Evolutionary conservation across 2,329 filamentous ascomycete genomes (phyloP), one percentile per base, ranked within the genome.

Genomic region (Penicillium verrucosum): DNA sequence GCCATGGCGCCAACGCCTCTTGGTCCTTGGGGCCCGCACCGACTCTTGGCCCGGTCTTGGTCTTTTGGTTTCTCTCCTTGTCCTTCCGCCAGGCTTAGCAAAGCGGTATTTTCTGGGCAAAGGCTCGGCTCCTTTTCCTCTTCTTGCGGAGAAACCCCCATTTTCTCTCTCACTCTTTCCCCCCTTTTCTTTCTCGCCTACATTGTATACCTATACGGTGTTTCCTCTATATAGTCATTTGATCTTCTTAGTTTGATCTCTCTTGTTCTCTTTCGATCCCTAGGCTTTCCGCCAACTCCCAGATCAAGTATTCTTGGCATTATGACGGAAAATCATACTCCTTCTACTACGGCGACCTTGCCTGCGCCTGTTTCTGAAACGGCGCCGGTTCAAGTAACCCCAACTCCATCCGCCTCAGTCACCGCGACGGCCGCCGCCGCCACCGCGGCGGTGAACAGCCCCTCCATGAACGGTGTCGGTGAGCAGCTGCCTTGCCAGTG

Each of bases 401-500:
- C 69, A 5, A 56, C 65, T 5, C 51, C 67, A n/a, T 58, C 69
- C 21, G 62, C 72, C 5, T 71, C 71, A 11, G 70, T 71, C 42
- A 66, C 70, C 6, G 71, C 73, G 14, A 69, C 71, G 14, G 73
- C 74, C 16, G 73, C 74, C 6, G 67, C 72, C 29, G 70, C 70
- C n/a, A 71, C 74, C 43, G 73, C 73, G 14, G 72, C 72, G 3
- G 72, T 73, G 27, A 67, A 68, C 54, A 68, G 58, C 38, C 57
- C 64, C 34, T 62, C 66, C 18, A 58, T 68, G 59, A 75, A 71
- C 56, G 70, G 68, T 43, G 69, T 57, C 42, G 63, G 69, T 32
- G 77, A 78, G 51, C 73, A 76, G 50, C 68, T 80, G 54, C 69
- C 73, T 40, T 87, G 85, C 64, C 82, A 86, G 74, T 87, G 85